Evolutionary conservation across 768 basidiomycete species (phyloP).

Genomic region (Leccinum disarticulatum): DNA sequence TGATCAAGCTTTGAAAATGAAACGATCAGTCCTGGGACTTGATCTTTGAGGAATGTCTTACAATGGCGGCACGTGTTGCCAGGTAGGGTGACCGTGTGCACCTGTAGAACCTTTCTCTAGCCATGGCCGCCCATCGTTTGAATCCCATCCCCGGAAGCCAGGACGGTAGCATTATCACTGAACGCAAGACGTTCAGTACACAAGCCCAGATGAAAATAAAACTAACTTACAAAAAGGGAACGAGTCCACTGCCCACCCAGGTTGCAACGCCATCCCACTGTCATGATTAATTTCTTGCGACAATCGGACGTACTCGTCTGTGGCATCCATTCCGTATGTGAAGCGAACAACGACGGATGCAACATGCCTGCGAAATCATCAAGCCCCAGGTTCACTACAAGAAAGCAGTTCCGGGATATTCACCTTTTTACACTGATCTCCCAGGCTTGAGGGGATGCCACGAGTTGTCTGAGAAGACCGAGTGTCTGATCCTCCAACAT

Average conservation of each 20-base stretch:
- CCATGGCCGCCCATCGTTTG: slow-evolving; percentile 27
- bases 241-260: slow-evolving; percentile 41
- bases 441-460: not conserved
- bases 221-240: slow-evolving; percentile 37
- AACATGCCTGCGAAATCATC: slow-evolving; percentile 27
- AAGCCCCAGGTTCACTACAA: not conserved
- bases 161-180: slow-evolving; percentile 27
- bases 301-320: slow-evolving; percentile 26
- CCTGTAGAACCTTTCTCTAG: slow-evolving; percentile 10
- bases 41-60: not conserved
- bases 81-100: slow-evolving; percentile 12
- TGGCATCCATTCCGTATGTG: slow-evolving; percentile 42
- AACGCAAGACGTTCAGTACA: not conserved
- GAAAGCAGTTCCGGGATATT: not conserved
- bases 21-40: not conserved
- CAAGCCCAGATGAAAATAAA: not conserved
- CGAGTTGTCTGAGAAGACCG: slow-evolving; percentile 3
- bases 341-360: slow-evolving; percentile 38
- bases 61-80: slow-evolving; percentile 5
- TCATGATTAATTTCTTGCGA: slow-evolving; percentile 34
- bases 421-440: slow-evolving; percentile 3
- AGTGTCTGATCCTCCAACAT: slow-evolving; percentile 9
- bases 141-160: slow-evolving; percentile 47
- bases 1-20: slow-evolving; percentile 2
- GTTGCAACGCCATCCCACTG: slow-evolving; percentile 23